A percentile compares a stretch with the other conserved stretches of the same genome.
Evolutionary conservation across 2,329 filamentous ascomycete genomes (phyloP).

Genomic region (Sclerotiophoma versabilis): DNA sequence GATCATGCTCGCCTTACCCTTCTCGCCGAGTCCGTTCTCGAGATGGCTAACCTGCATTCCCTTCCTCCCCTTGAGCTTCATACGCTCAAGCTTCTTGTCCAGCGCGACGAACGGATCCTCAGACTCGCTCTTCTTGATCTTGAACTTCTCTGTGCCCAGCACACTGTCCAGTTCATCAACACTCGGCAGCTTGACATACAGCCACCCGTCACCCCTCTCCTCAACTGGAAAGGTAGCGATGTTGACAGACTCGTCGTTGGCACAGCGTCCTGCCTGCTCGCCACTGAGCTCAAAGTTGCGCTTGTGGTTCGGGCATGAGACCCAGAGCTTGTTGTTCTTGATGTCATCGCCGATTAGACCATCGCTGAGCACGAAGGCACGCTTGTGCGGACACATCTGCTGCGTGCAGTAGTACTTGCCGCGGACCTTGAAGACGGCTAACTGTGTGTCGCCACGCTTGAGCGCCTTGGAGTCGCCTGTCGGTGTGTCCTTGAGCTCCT

Average conservation of each 20-base stretch:
- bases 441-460: slow-evolving; percentile 87
- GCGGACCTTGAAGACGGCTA: slow-evolving; percentile 83
- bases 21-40: slow-evolving; percentile 53
- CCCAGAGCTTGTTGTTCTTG: slow-evolving; percentile 72
- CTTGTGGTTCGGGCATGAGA: slow-evolving; percentile 89
- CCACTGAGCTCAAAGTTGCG: slow-evolving; percentile 82
- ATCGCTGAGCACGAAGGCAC: slow-evolving; percentile 87
- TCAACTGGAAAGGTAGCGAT: slow-evolving; percentile 85
- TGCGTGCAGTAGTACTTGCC: slow-evolving; percentile 85
- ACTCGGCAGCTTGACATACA: slow-evolving; percentile 82
- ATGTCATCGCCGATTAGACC: slow-evolving; percentile 77
- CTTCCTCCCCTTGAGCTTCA: slow-evolving; percentile 61
- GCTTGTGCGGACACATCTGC: slow-evolving; percentile 95
- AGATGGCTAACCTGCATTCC: slow-evolving; percentile 55
- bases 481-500: slow-evolving; percentile 72
- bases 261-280: slow-evolving; percentile 71
- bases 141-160: slow-evolving; percentile 80
- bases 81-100: slow-evolving; percentile 61
- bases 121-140: slow-evolving; percentile 74
- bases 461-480: slow-evolving; percentile 78
- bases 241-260: slow-evolving; percentile 75
- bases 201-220: slow-evolving; percentile 75
- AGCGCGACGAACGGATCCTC: slow-evolving; percentile 62
- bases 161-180: slow-evolving; percentile 80
- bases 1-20: slow-evolving; percentile 53